Conservation (phyloP, 2,329 filamentous ascomycete species). For the Hypoxylon sp. region DNA sequence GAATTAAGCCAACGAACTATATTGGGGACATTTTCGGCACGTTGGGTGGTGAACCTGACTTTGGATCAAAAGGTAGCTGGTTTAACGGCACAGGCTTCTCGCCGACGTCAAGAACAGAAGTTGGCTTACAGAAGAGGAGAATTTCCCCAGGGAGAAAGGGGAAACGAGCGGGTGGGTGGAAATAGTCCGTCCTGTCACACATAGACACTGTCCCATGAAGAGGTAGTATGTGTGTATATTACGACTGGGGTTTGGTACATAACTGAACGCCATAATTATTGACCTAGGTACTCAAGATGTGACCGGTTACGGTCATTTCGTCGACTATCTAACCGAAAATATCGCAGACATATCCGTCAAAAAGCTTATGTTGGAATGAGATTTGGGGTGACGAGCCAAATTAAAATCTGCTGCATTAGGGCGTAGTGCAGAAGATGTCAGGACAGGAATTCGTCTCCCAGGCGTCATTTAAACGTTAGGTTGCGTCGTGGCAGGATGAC, state of each 20-base stretch:
- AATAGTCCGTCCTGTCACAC: constrained; percentile 5
- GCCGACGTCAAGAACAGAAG: not conserved
- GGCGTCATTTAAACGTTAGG: constrained; percentile 16
- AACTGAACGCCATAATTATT: not conserved
- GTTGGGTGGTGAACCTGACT: constrained; percentile 75
- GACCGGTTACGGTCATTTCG: not conserved
- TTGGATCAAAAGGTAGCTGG: constrained; percentile 67
- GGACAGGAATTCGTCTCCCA: not conserved
- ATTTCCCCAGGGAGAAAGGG: not conserved
- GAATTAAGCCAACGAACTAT: constrained; percentile 74
- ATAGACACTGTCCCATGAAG: not conserved
- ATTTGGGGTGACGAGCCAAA: not conserved
- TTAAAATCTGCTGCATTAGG: not conserved
- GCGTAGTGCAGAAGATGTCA: not conserved
- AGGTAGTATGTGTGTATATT: not conserved
- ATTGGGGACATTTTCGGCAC: constrained; percentile 80
- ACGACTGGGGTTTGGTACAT: not conserved
- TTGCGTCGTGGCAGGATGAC: constrained; percentile 11
- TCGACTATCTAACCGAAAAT: not conserved
- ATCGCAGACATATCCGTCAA: not conserved
- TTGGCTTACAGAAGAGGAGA: constrained; percentile 17
- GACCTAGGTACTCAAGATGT: not conserved
- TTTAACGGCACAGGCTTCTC: constrained; percentile 34
- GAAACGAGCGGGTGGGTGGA: constrained; percentile 28
- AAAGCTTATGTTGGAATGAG: not conserved